These are phyloP conservation scores for Huntiella abstrusa DNA, from an alignment of 2,329 filamentous ascomycete genomes.

Conservation along the genomic window DNA sequence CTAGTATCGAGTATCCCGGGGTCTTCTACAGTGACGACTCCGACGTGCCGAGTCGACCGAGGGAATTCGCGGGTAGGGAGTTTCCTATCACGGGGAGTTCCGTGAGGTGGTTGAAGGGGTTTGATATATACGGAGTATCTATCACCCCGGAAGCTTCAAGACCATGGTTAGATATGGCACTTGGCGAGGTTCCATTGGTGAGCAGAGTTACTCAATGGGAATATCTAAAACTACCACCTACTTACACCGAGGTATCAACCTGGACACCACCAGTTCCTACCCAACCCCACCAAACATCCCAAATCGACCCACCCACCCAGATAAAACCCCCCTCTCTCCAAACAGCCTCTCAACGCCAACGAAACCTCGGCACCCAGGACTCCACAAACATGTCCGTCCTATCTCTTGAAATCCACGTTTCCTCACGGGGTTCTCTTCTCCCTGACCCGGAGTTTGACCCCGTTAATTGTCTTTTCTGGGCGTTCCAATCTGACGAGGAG, in stretches of 20 bases:
- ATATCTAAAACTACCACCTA: slow-evolving; percentile 51
- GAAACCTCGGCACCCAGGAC: slow-evolving; percentile 52
- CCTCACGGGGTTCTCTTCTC: slow-evolving; percentile 59
- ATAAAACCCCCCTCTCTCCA: slow-evolving; percentile 50
- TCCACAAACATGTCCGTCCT: slow-evolving; percentile 91
- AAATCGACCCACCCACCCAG: slow-evolving; percentile 79
- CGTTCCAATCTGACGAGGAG: slow-evolving; percentile 51
- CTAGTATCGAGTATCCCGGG: slow-evolving; percentile 62
- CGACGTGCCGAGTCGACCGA: slow-evolving; percentile 57
- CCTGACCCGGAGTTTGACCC: slow-evolving; percentile 86
- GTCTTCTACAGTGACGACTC: slow-evolving; percentile 69
- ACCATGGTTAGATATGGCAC: too few species aligned
- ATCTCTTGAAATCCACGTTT: slow-evolving; percentile 84
- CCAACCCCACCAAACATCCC: slow-evolving; percentile 35
- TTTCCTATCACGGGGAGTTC: slow-evolving; percentile 61
- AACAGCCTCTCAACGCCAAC: slow-evolving; percentile 48
- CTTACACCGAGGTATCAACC: slow-evolving; percentile 43
- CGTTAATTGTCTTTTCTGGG: slow-evolving; percentile 80
- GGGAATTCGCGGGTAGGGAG: slow-evolving; percentile 77
- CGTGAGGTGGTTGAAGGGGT: slow-evolving; percentile 61
- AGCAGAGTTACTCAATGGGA: slow-evolving; percentile 49
- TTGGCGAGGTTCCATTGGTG: background rate
- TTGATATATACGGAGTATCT: slow-evolving; percentile 19
- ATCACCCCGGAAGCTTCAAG: too few species aligned
- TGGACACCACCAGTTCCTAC: slow-evolving; percentile 32